These are phyloP conservation scores for Aotearoamyces nothofagi DNA, from an alignment of 2,329 filamentous ascomycete genomes.

Conservation along the genomic window DNA sequence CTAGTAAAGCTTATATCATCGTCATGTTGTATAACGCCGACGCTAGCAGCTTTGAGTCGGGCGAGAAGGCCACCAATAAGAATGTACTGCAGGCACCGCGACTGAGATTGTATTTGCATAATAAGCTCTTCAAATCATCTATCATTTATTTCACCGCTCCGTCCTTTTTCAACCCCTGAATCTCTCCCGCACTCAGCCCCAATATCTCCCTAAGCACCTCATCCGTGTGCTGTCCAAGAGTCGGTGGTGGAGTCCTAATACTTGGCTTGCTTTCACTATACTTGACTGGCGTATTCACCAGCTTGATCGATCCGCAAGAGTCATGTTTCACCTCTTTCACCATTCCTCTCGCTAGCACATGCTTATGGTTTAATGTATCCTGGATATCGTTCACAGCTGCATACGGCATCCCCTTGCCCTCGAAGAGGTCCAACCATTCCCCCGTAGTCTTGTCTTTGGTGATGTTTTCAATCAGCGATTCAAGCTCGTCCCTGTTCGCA, in stretches of 20 bases:
- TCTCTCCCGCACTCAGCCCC: conserved; percentile 40
- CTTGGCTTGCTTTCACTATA: conserved; percentile 71
- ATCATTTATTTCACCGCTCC: conserved; percentile 31
- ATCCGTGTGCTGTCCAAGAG: conserved; percentile 74
- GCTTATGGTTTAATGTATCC: conserved; percentile 66
- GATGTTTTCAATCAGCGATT: conserved; percentile 61
- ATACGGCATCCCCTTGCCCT: conserved; percentile 88
- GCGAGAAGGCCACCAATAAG: too few relatives aligned
- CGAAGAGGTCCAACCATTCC: conserved; percentile 76
- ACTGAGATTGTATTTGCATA: too few relatives aligned
- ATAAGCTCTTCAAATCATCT: too few relatives aligned
- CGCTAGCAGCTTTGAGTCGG: too few relatives aligned
- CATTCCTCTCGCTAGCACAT: conserved; percentile 78
- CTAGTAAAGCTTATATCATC: too few relatives aligned
- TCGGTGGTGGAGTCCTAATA: conserved; percentile 66
- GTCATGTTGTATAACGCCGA: too few relatives aligned
- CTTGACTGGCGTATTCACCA: conserved; percentile 92
- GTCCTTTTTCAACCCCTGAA: conserved; percentile 44
- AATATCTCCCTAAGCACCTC: conserved; percentile 55
- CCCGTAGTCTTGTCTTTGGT: conserved; percentile 66
- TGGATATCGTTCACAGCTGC: conserved; percentile 91
- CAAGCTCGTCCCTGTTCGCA: conserved; percentile 59
- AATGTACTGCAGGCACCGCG: too few relatives aligned
- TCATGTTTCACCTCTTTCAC: conserved; percentile 76
- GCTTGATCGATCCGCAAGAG: conserved; percentile 68